Base-by-base conservation (phyloP, 2,329 filamentous ascomycete genomes). In the Pseudomassariella vexata region DNA sequence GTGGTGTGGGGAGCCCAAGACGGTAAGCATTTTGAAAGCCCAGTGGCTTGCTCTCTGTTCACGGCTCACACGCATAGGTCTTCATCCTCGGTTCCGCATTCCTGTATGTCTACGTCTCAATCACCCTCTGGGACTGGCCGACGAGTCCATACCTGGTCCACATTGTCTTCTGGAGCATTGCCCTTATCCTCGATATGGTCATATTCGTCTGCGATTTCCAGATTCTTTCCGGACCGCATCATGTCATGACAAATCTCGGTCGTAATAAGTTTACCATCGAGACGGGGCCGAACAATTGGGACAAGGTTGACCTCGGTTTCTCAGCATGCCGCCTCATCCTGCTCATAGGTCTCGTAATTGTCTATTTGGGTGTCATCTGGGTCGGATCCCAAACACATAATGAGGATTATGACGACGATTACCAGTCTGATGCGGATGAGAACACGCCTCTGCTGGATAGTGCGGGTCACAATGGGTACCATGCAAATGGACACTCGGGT, bases 1-100 rank as follows among this genome's bases (percentile, higher is more conserved):
- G 53, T 52, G 49, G 49, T 50, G 48, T 35, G 47, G 49, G 21
- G 48, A 55, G 33, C 39, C 49, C 6, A 53, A 55, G 46, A 50
- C 49, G 25, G 53, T 56, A 47, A 50, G 46, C 21, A 25, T 12
- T 16, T 37, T 15, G 8, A 26, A 15, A 26, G 15, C 12, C 31
- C 15, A 21, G 27, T 28, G 31, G 19, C 24, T 27, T 22, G 16
- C 19, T 19, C 9, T 18, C 19, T 29, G 12, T 15, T 29, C 27
- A 16, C 30, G 12, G 11, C 31, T 24, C 19, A n/a, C n/a, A n/a
- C n/a, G n/a, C 17, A 35, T 49, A 95, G 88, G 82, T 94, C 52
- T 94, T 94, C 58, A 68, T 94, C 41, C 75, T 86, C 35, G 86
- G 82, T 34, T 82, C 85, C 26, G 83, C 88, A 44, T 95, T 94